Evolutionary conservation across 768 basidiomycete genomes (phyloP).

Genomic region (Leucocoprinus sp.): DNA sequence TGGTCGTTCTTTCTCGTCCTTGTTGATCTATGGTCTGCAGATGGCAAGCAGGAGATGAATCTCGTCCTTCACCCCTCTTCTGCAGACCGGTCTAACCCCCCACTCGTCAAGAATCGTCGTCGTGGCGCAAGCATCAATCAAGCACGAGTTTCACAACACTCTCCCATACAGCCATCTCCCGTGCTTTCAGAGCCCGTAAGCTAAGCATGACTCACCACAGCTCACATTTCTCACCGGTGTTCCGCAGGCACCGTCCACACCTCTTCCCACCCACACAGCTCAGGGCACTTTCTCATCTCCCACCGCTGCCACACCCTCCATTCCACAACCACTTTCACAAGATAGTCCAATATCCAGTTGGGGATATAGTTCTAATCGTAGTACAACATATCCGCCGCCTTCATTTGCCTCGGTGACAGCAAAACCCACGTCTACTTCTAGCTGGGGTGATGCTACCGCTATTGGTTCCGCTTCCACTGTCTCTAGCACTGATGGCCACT

Average conservation of each 20-base stretch:
- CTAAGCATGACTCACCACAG: slow-evolving; percentile 10
- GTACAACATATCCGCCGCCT: slow-evolving; percentile 38
- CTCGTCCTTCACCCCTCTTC: slow-evolving; percentile 83
- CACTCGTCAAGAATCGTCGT: slow-evolving; percentile 31
- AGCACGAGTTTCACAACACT: slow-evolving; percentile 26
- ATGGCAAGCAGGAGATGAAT: slow-evolving; percentile 79
- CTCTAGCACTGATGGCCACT: slow-evolving; percentile 11
- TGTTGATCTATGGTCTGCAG: slow-evolving; percentile 88
- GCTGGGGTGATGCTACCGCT: slow-evolving; percentile 12
- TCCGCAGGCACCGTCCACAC: slow-evolving; percentile 15
- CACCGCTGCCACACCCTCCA: slow-evolving; percentile 17
- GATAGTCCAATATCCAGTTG: slow-evolving; percentile 33
- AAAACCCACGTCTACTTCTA: too few relatives aligned
- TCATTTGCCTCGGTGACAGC: slow-evolving; percentile 29
- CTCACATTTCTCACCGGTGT: too few relatives aligned
- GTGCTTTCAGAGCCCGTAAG: slow-evolving; percentile 43
- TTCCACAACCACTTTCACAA: slow-evolving; percentile 27
- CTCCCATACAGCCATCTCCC: slow-evolving; percentile 37
- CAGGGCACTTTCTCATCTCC: slow-evolving; percentile 36
- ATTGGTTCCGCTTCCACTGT: slow-evolving; percentile 25
- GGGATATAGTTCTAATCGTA: slow-evolving; percentile 47
- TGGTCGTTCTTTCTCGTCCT: slow-evolving; percentile 84
- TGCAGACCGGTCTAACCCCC: slow-evolving; percentile 56
- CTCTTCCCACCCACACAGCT: slow-evolving; percentile 30
- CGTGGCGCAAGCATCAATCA: slow-evolving; percentile 33